Base-by-base conservation (phyloP, 148 eudicot species). In the Suaeda aralocaspica region DNA sequence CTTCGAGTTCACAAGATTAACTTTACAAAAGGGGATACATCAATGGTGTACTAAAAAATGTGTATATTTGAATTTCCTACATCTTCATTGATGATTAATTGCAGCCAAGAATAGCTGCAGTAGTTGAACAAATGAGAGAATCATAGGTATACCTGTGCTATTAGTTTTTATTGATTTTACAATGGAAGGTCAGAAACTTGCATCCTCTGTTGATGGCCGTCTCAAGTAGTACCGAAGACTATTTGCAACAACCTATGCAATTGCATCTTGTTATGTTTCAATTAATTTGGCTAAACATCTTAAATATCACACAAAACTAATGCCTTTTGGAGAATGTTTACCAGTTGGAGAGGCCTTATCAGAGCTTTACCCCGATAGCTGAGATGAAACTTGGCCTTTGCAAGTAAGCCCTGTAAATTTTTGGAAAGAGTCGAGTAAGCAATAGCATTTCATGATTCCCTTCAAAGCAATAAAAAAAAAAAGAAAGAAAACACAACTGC, bases 311-410 rank as follows among this genome's bases (percentile, higher is more conserved):
- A 8, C 30, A 5, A 24, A 31, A 18, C 13, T 10, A 5, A 24
- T 68, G 53, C 41, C 52, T 5, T 50, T 30, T 30, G 36, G 29
- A 28, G 22, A 26, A 28, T 12, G 25, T 57, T 76, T 82, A 89
- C 98, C 98, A 86, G 98, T 75, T 89, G 93, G 66, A 92, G 96
- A 58, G 96, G 89, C 73, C 81, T 84, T 79, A 82, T 89, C 50
- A 92, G 68, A 51, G 98, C 77, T 79, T 84, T 88, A 19, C 84
- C 91, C 75, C 56, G 76, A 81, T 92, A 92, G 72, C 83, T 90
- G 55, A 92, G 93, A 76, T 92, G 98, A 80, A 92, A 90, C 73
- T 88, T 92, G 21, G 93, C 93, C 87, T 88, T 92, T 5, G 96
- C 98, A 76, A 92, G 59, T 72, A 92, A 76, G 21, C 98, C 98